Evolutionary conservation across 208 protist species (phyloP).

Genomic region (Angomonas deanei): DNA sequence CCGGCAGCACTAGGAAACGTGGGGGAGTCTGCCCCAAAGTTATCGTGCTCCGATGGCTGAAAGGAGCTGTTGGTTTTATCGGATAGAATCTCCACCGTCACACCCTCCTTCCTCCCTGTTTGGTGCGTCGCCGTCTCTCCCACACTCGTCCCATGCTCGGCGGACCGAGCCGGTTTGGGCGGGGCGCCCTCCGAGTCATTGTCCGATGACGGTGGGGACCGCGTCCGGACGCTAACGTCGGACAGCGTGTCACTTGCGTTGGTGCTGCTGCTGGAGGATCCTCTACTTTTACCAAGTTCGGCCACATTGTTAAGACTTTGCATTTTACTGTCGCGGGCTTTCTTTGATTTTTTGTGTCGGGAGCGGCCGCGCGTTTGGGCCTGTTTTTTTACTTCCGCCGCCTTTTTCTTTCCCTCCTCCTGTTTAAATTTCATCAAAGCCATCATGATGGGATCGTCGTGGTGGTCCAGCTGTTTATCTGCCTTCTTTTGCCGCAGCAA

Average conservation of each 20-base stretch:
- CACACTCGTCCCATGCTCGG: background rate
- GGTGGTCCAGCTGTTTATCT: background rate
- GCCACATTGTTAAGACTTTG: too few species aligned
- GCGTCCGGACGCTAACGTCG: background rate
- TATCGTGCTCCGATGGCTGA: background rate
- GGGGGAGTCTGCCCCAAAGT: slow-evolving; percentile 3
- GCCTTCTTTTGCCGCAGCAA: background rate
- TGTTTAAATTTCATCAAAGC: slow-evolving; percentile 15
- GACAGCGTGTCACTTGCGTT: background rate
- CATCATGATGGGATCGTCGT: slow-evolving; percentile 16
- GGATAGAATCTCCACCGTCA: slow-evolving; percentile 9
- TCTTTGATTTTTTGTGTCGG: too few species aligned
- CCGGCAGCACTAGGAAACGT: background rate
- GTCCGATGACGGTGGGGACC: background rate
- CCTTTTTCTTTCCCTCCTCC: slow-evolving; percentile 6
- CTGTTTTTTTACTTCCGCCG: background rate
- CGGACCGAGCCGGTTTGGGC: background rate
- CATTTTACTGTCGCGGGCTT: too few species aligned
- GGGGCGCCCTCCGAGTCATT: background rate
- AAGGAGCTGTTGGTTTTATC: slow-evolving; percentile 6
- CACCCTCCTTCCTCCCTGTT: slow-evolving; percentile 3
- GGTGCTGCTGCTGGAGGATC: slow-evolving; percentile 6
- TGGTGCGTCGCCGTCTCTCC: background rate
- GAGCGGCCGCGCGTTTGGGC: background rate
- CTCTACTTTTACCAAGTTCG: too few species aligned